A percentile compares a stretch with the other conserved stretches of the same genome.
phyloP scores from a whole-genome alignment of 2,329 filamentous ascomycete species.

The Alternaria brassicae region DNA sequence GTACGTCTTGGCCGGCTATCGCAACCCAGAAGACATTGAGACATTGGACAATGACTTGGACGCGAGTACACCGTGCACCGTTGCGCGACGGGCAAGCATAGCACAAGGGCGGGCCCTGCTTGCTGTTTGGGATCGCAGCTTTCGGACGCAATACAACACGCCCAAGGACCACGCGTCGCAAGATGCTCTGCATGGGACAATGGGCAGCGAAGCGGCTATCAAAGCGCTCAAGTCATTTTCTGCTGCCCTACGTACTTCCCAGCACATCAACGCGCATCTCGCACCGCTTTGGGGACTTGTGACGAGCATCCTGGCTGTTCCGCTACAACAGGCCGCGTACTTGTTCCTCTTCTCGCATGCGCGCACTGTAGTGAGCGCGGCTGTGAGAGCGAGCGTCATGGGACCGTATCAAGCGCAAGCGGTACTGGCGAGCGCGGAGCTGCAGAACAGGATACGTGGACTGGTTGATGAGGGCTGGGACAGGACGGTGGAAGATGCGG shows the following conservation, averaged over 20 bases:
- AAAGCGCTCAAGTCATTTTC: constrained; percentile 42
- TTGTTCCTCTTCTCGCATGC: constrained; percentile 79
- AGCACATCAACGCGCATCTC: constrained; percentile 64
- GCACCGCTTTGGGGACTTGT: constrained; percentile 75
- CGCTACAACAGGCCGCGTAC: constrained; percentile 70
- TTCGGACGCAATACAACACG: constrained; percentile 51
- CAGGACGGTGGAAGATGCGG: constrained; percentile 68
- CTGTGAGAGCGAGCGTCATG: constrained; percentile 77
- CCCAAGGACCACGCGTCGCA: not conserved
- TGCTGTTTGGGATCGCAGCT: constrained; percentile 76
- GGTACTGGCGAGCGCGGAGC: constrained; percentile 67
- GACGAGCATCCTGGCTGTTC: constrained; percentile 67
- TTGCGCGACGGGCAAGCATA: constrained; percentile 75
- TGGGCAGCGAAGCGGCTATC: constrained; percentile 19
- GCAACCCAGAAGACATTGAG: constrained; percentile 59
- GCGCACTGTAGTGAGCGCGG: constrained; percentile 77
- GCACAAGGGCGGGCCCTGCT: constrained; percentile 79
- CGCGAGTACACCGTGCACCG: constrained; percentile 78
- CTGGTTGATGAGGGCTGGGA: constrained; percentile 68
- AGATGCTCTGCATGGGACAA: not conserved
- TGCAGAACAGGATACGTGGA: constrained; percentile 65
- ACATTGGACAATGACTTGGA: constrained; percentile 77
- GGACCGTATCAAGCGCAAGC: constrained; percentile 82
- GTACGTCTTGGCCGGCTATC: constrained; percentile 74
- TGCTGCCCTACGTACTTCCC: constrained; percentile 35